Conservation (phyloP, 75 land plant species). For the Selaginella moellendorffii region DNA sequence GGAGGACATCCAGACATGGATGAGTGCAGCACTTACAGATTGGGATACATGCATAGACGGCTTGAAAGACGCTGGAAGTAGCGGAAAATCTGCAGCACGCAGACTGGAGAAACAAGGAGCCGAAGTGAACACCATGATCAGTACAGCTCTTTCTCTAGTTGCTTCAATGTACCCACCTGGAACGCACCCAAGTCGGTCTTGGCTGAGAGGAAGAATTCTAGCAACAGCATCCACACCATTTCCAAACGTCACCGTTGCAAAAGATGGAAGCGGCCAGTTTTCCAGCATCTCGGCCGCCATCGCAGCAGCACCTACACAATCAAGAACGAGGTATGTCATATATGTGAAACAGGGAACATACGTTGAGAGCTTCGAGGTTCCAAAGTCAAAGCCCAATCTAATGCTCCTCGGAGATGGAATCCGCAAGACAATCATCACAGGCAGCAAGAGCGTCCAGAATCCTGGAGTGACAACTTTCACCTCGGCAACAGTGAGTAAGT, state of each 20-base stretch:
- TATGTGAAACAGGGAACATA: neutral
- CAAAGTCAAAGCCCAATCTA: neutral
- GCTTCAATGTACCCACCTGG: neutral
- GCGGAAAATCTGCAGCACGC: neutral
- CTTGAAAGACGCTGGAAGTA: neutral
- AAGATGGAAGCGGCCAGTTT: conserved; percentile 2
- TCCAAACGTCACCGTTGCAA: conserved; percentile 1
- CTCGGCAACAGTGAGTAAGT: conserved; percentile 7
- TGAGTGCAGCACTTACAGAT: neutral
- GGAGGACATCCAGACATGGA: neutral
- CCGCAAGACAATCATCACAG: conserved; percentile 2
- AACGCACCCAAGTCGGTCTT: neutral
- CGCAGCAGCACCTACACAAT: conserved; percentile 2
- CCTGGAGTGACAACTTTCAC: neutral
- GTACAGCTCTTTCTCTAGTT: neutral
- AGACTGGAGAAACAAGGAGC: neutral
- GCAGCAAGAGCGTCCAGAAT: neutral
- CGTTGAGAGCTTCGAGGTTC: neutral
- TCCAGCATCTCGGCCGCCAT: conserved; percentile 1
- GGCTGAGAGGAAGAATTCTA: neutral
- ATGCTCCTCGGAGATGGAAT: conserved; percentile 4
- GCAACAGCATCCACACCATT: neutral
- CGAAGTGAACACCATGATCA: neutral
- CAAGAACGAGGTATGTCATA: conserved; percentile 4
- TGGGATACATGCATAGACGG: neutral